Base-by-base conservation (phyloP, 2,329 filamentous ascomycete genomes). In the Monosporascus ibericus region DNA sequence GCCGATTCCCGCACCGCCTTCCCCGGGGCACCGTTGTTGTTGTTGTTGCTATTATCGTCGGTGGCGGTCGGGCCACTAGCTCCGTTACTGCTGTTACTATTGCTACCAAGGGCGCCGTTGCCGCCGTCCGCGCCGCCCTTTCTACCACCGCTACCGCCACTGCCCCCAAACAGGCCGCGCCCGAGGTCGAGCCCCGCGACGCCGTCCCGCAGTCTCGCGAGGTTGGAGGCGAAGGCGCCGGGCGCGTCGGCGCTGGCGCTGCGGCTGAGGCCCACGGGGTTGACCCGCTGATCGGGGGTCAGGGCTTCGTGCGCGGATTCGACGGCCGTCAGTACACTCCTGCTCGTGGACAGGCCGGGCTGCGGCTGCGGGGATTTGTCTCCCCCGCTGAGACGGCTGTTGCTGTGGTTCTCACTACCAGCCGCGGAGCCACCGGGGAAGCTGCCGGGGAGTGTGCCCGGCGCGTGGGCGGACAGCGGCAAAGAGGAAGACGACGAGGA, bases 281-380 rank as follows among this genome's bases (percentile, higher is more conserved):
- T 62, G 11, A 51, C 20, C 14, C 50, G 44, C 40, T 60, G 53
- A 3, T 67, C 67, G 0, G 75, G 74, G 1, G 76, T 80, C 20
- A 80, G 63, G 5, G 75, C 73, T 44, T 77, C 72, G 52, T 85
- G 75, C 1, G 79, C 76, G 1, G 77, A 80, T 63, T 87, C 84
- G 3, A 86, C 75, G 0, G 77, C 78, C 1, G 78, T 71, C 18
- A 87, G 68, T 3, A 86, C 80, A 1, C 82, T 84, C 37, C 75
- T 74, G 56, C 70, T 75, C 2, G 64, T 63, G 0, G 65, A 61
- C 14, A 75, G 60, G 4, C 68, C 65, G 0, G 74, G 70, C 0
- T 72, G 68, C 2, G 66, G 66, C 11, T 50, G 53, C 5, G 62
- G 54, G 30, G 27, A 30, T 30, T 14, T 30, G 27, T 30, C 27